Base-by-base conservation (phyloP, 257 asterid genomes). In the Jacaranda copaia region DNA sequence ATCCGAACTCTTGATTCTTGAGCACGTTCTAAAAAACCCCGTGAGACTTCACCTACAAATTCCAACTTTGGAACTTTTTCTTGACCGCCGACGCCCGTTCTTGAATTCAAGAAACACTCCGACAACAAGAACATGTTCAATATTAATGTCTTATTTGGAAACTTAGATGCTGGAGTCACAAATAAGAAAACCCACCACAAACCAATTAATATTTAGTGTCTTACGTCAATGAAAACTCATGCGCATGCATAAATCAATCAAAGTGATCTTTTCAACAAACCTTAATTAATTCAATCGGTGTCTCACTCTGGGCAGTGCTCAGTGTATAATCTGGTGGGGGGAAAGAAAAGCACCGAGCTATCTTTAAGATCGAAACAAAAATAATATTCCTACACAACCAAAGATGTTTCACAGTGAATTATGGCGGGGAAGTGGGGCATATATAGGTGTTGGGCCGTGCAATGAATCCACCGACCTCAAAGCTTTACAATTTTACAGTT, bases 241-340 rank as follows among this genome's bases (percentile, higher is more conserved):
- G 80, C 66, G 67, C 72, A 80, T n/a, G 84, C 80, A 69, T 64
- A 79, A 80, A 85, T 79, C 72, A 85, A 84, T 83, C 86, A 68
- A 87, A 25, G 32, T 25, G 86, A 57, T 80, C 82, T 70, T 74
- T 79, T 46, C 88, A 82, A 92, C 97, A 86, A 89, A 93, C 98
- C 98, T 91, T 91, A 88, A 88, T 89, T 92, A 88, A 88, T 74
- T 89, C 98, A 92, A 89, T 93, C 96, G 90, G 87, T 88, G 92
- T 90, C 80, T 83, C 94, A 1, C 82, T 79, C 83, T 77, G 64
- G 73, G 88, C 85, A 75, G 74, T 81, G 81, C 82, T 82, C 86
- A 84, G 82, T 67, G 84, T 63, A 82, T 85, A 87, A 85, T 96
- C 96, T 16, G 97, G 94, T 61, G 96, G 97, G 67, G 97, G 98